Percentiles rank a stretch among this genome's conserved stretches.
Conservation (phyloP, 257 asterid genomes). For the Anisodus tanguticus region DNA sequence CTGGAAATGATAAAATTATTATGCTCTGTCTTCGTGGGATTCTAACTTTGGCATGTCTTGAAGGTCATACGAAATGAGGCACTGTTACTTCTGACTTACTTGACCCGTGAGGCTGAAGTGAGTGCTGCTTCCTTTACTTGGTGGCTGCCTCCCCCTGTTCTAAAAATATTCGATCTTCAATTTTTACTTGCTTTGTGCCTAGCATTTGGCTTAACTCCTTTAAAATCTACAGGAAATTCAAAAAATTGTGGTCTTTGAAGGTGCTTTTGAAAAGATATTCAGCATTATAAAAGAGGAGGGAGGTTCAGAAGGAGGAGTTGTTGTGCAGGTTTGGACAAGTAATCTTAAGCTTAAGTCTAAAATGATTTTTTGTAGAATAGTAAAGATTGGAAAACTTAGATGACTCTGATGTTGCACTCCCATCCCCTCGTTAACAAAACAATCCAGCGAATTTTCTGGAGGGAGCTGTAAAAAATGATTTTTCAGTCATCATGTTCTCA, state of each 20-base stretch:
- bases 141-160: not conserved
- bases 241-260: slow-evolving; percentile 96
- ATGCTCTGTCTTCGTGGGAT: not conserved
- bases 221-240: slow-evolving; percentile 82
- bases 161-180: not conserved
- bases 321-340: slow-evolving; percentile 74
- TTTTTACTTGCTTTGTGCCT: slow-evolving; percentile 19
- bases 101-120: slow-evolving; percentile 99
- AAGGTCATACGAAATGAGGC: slow-evolving; percentile 95
- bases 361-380: not conserved
- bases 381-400: not conserved
- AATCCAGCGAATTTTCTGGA: not conserved
- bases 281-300: slow-evolving; percentile 95
- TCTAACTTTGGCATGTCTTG: slow-evolving; percentile 30
- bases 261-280: slow-evolving; percentile 94
- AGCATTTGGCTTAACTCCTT: slow-evolving; percentile 23
- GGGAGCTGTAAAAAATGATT: not conserved
- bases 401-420: not conserved
- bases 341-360: not conserved
- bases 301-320: slow-evolving; percentile 97
- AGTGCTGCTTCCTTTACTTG: slow-evolving; percentile 33
- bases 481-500: not conserved
- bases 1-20: slow-evolving; percentile 23
- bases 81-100: slow-evolving; percentile 77
- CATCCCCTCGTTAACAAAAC: not conserved